A percentile compares a stretch with the other conserved stretches of the same genome.
These are phyloP conservation scores for Aspergillus pseudoglaucus DNA, from an alignment of 2,329 filamentous ascomycete genomes.

Conservation along the genomic window DNA sequence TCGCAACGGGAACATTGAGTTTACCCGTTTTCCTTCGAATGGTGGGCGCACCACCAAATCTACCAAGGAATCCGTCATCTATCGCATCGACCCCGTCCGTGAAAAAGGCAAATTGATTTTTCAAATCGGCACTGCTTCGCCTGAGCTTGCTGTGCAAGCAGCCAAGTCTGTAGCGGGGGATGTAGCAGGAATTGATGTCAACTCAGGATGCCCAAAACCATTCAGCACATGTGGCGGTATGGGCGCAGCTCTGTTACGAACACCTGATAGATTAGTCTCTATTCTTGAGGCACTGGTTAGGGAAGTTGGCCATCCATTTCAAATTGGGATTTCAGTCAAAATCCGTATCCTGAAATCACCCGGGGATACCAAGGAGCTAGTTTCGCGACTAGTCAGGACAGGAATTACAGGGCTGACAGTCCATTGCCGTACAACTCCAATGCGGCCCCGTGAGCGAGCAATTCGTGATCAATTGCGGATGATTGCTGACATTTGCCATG, in stretches of 20 bases:
- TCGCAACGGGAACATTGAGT: constrained; percentile 74
- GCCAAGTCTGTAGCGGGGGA: constrained; percentile 77
- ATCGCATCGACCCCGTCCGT: constrained; percentile 68
- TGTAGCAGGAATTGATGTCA: constrained; percentile 92
- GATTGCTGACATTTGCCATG: constrained; percentile 72
- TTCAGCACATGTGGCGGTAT: constrained; percentile 92
- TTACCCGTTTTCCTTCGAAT: constrained; percentile 49
- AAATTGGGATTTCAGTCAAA: constrained; percentile 95
- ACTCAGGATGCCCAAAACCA: constrained; percentile 95
- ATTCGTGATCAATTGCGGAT: constrained; percentile 80
- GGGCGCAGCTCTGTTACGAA: constrained; percentile 83
- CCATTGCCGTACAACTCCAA: constrained; percentile 92
- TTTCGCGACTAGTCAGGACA: constrained; percentile 70
- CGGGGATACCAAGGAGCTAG: constrained; percentile 68
- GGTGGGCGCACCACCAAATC: too few relatives aligned
- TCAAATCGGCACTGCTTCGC: constrained; percentile 83
- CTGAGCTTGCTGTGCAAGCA: constrained; percentile 74
- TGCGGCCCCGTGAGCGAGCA: constrained; percentile 83
- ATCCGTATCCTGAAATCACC: constrained; percentile 78
- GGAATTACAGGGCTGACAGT: constrained; percentile 90
- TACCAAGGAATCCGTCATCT: constrained; percentile 64
- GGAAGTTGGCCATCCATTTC: constrained; percentile 67
- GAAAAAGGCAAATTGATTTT: constrained; percentile 76
- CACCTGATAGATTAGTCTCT: constrained; percentile 72
- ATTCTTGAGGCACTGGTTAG: constrained; percentile 79